Evolutionary conservation across 2,329 filamentous ascomycete genomes (phyloP), one percentile per base, ranked within the genome.

Genomic region (Penicillium sp.): DNA sequence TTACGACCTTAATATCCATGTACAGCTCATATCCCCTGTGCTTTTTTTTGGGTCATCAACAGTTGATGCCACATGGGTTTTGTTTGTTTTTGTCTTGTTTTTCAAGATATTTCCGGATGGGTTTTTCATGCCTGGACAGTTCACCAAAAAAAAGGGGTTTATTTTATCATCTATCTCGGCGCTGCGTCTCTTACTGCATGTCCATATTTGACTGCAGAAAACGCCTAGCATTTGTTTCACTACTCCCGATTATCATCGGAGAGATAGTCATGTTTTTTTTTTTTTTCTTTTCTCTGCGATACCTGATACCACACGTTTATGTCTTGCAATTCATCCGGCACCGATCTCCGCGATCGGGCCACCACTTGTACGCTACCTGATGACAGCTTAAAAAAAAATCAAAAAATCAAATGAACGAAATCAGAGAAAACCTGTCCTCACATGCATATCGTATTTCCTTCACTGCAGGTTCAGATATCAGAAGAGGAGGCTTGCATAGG

Each of bases 1-100:
- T 62, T 64, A 65, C 59, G 57, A 65, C 55, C 61, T 66, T 70
- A 70, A 70, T 70, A 57, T 65, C 69, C 63, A 62, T 73, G 71
- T 72, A 73, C 68, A 71, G 66, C 66, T 65, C 62, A 68, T 65
- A 58, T 58, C 38, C 47, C 53, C 58, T 35, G 44, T 58, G 35
- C 36, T 47, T 56, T 41, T 55, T 39, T 60, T 58, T 52, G 29
- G 58, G 58, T 49, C 38, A 59, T 56, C 58, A 61, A 60, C 53
- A 59, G 56, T 61, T 64, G 50, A 62, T 59, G 57, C 53, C 56
- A 43, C 55, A 63, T 63, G 67, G 63, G 52, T 49, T 55, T 61
- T 54, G 48, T 57, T 39, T 23, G 13, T n/a, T 35, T 10, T 38
- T 21, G 33, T 58, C 49, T 57, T 35, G 49, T 44, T 49, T 50